Conservation (phyloP, 129 eudicot genomes). For the Erigeron canadensis region DNA sequence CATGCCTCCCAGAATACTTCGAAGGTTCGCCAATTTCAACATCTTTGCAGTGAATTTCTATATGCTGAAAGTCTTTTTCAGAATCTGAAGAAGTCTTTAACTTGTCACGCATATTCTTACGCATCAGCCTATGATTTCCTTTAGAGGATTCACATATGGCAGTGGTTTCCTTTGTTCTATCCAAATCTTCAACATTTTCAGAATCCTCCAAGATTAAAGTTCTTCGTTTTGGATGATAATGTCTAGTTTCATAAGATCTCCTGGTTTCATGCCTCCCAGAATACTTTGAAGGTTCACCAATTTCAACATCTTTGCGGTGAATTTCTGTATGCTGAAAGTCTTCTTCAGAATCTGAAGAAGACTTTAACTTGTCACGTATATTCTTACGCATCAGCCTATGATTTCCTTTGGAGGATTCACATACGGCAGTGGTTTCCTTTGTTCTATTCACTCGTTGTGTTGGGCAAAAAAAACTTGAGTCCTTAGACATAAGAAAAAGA, state of each 20-base stretch:
- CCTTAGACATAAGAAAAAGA: conserved; percentile 33
- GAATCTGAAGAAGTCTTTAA: conserved; percentile 30
- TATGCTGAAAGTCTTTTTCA: conserved; percentile 32
- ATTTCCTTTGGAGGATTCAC: conserved; percentile 45
- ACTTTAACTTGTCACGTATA: conserved; percentile 19
- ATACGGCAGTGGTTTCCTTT: conserved; percentile 30
- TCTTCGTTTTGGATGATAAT: conserved; percentile 25
- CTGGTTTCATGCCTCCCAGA: conserved; percentile 28
- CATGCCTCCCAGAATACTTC: conserved; percentile 29
- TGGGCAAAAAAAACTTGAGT: conserved; percentile 31
- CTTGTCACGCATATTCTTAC: conserved; percentile 36
- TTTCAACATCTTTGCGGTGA: conserved; percentile 18
- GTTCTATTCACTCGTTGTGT: conserved; percentile 32
- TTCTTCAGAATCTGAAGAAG: conserved; percentile 37
- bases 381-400: conserved; percentile 55
- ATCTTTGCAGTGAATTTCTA: conserved; percentile 12
- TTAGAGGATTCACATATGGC: conserved; percentile 43
- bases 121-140: conserved; percentile 47
- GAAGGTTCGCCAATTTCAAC: conserved; percentile 26
- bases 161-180: conserved; percentile 37
- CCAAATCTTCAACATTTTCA: conserved; percentile 42
- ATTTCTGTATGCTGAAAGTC: conserved; percentile 23
- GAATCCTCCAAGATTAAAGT: conserved; percentile 31
- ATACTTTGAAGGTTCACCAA: conserved; percentile 27
- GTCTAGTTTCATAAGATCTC: conserved; percentile 26